phyloP scores from a whole-genome alignment of 2,329 filamentous ascomycete genomes.

The Bretziella fagacearum region DNA sequence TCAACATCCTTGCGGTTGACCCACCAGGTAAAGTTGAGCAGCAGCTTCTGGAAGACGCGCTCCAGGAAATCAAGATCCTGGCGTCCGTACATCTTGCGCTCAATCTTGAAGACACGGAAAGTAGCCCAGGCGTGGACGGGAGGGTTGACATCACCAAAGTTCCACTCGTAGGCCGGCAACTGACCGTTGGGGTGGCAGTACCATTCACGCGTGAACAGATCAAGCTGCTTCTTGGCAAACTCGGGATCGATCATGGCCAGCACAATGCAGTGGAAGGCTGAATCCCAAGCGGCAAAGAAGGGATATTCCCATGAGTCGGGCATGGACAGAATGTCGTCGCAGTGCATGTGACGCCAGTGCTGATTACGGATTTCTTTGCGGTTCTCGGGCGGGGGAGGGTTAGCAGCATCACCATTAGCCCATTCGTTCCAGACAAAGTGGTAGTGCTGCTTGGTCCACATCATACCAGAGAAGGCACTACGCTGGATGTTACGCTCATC shows the following conservation, averaged over 20 bases:
- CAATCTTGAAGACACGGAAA: conserved; percentile 94
- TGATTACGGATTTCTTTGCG: conserved; percentile 70
- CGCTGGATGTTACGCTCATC: conserved; percentile 89
- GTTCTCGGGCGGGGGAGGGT: conserved; percentile 67
- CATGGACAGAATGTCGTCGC: conserved; percentile 94
- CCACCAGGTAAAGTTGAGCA: conserved; percentile 99
- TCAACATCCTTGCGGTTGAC: conserved; percentile 90
- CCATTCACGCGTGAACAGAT: conserved; percentile 92
- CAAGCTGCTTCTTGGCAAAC: conserved; percentile 94
- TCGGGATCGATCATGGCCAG: conserved; percentile 95
- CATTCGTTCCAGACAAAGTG: conserved; percentile 96
- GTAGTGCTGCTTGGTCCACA: conserved; percentile 97
- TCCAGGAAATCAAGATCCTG: conserved; percentile 93
- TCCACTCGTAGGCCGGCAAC: conserved; percentile 88
- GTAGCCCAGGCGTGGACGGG: conserved; percentile 93
- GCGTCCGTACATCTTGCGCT: conserved; percentile 88
- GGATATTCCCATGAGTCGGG: conserved; percentile 98
- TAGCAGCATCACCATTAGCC: conserved; percentile 81
- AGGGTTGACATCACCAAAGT: conserved; percentile 92
- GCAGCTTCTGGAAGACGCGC: conserved; percentile 85
- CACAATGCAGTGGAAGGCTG: conserved; percentile 90
- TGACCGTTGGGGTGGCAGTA: conserved; percentile 98
- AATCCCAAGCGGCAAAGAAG: conserved; percentile 96
- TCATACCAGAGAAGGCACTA: conserved; percentile 88
- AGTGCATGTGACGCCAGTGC: conserved; percentile 87